A percentile compares a stretch with the other conserved stretches of the same genome.
Evolutionary conservation across 129 eudicot species (phyloP).

Genomic region (Artemisia tridentata): DNA sequence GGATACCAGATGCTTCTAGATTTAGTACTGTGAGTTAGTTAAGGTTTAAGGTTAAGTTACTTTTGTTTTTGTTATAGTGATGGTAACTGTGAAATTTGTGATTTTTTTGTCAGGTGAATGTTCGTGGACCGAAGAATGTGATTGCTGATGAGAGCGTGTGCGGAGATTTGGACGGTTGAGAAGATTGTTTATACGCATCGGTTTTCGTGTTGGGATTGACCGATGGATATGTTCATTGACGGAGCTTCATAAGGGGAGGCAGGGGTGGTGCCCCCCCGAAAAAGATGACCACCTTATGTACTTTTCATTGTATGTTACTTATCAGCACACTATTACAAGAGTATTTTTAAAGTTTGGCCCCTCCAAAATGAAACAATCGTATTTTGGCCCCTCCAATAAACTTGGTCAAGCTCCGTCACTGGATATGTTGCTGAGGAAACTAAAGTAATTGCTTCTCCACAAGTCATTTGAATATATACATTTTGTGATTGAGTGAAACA

Average conservation of each 20-base stretch:
- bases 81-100: slow-evolving; percentile 4
- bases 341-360: too few species aligned
- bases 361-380: too few species aligned
- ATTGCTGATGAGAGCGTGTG: slow-evolving; percentile 59
- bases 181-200: slow-evolving; percentile 79
- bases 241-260: too few species aligned
- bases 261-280: too few species aligned
- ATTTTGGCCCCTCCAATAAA: too few species aligned
- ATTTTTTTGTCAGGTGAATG: slow-evolving; percentile 52
- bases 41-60: neutral
- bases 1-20: slow-evolving; percentile 78
- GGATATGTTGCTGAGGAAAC: slow-evolving; percentile 67
- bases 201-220: slow-evolving; percentile 80
- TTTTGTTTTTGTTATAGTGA: neutral
- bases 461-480: neutral
- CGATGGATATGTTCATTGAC: slow-evolving; percentile 50
- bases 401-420: too few species aligned
- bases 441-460: slow-evolving; percentile 45
- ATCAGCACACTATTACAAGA: too few species aligned
- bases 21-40: slow-evolving; percentile 44
- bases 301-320: too few species aligned
- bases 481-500: neutral
- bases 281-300: too few species aligned
- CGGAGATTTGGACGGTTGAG: slow-evolving; percentile 51
- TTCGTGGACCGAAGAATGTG: slow-evolving; percentile 87